phyloP scores from a whole-genome alignment of 2,329 filamentous ascomycete species.

The Chaetomiaceae sp. region DNA sequence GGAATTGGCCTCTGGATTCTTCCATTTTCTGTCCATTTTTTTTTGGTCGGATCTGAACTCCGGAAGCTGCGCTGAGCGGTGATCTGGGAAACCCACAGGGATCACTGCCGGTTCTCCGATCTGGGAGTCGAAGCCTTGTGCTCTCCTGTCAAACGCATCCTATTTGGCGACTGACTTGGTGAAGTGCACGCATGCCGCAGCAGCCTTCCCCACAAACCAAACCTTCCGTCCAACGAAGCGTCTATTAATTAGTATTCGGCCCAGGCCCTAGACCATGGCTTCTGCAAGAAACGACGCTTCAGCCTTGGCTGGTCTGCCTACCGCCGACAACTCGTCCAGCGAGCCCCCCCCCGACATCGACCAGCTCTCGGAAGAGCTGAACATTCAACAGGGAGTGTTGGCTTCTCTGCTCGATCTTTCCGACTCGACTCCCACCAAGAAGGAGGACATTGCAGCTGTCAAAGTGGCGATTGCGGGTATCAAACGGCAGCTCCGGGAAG shows the following conservation, averaged over 20 bases:
- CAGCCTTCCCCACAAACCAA: not conserved
- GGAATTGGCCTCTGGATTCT: too few species aligned
- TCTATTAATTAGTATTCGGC: not conserved
- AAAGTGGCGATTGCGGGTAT: slow-evolving; percentile 26
- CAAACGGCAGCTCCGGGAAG: slow-evolving; percentile 29
- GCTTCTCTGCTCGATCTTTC: slow-evolving; percentile 37
- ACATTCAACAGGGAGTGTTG: slow-evolving; percentile 41
- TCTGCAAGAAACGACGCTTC: slow-evolving; percentile 3
- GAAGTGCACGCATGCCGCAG: not conserved
- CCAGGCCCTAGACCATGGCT: not conserved
- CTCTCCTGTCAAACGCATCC: too few species aligned
- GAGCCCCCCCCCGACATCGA: slow-evolving; percentile 10
- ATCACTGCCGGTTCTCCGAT: too few species aligned
- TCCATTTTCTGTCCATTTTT: too few species aligned
- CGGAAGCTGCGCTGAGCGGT: too few species aligned
- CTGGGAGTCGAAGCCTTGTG: too few species aligned
- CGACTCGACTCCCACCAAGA: slow-evolving; percentile 22
- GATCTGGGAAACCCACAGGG: too few species aligned
- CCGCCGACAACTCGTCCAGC: not conserved
- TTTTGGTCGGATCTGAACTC: too few species aligned
- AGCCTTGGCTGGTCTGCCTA: slow-evolving; percentile 1
- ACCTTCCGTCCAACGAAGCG: not conserved
- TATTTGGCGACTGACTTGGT: too few species aligned
- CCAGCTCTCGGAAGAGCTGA: slow-evolving; percentile 39
- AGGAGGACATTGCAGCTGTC: slow-evolving; percentile 29